A percentile compares a stretch with the other conserved stretches of the same genome.
These are phyloP conservation scores for Stephania yunnanensis DNA, from an alignment of 164 flowering plant genomes.

Conservation along the genomic window DNA sequence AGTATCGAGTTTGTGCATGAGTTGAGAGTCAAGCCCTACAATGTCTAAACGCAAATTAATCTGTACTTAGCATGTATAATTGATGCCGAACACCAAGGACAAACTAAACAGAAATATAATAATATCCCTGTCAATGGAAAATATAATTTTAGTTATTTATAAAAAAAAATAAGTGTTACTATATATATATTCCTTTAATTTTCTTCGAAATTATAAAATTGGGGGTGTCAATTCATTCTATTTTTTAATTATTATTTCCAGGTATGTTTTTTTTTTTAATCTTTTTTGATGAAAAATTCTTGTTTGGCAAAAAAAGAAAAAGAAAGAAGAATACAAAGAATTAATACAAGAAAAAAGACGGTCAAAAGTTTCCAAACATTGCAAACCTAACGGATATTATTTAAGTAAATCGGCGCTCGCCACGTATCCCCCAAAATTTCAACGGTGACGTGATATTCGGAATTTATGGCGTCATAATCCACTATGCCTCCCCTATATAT, in stretches of 20 bases:
- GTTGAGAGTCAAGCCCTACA: too few species aligned
- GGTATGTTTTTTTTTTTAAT: neutral
- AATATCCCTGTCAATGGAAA: too few species aligned
- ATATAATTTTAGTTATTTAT: too few species aligned
- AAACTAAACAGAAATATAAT: too few species aligned
- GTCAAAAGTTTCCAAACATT: neutral
- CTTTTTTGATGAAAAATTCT: too few species aligned
- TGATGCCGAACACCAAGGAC: too few species aligned
- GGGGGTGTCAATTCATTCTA: neutral
- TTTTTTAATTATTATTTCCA: neutral
- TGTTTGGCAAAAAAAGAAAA: neutral
- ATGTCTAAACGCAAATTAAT: too few species aligned
- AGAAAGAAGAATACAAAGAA: neutral
- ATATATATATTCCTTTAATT: too few species aligned
- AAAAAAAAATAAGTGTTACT: too few species aligned
- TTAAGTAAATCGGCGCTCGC: neutral
- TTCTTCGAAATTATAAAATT: too few species aligned
- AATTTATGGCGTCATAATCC: neutral
- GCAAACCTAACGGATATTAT: neutral
- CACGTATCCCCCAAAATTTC: neutral
- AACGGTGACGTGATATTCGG: slow-evolving; percentile 10
- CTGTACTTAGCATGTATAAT: too few species aligned
- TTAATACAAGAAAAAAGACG: neutral
- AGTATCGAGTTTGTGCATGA: too few species aligned
- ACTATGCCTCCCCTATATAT: neutral